phyloP scores from a whole-genome alignment of 2,329 filamentous ascomycete species.

The Grosmannia penicillata region DNA sequence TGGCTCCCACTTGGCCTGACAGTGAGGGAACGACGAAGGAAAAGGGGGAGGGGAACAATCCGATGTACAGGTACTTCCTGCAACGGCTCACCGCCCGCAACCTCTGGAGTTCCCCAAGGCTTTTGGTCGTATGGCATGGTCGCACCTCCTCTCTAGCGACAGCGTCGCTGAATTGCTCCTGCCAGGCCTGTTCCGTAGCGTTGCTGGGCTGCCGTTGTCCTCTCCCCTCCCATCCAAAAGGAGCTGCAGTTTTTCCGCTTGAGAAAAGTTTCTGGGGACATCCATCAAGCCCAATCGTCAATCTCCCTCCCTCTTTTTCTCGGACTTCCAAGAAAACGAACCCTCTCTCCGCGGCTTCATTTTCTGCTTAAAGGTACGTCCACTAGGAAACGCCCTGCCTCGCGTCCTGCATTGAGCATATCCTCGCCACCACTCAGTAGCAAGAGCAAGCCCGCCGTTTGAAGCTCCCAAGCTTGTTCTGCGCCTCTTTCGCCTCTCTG shows the following conservation, averaged over 20 bases:
- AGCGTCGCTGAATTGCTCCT: background rate
- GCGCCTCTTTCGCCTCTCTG: too few relatives aligned
- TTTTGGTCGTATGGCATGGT: slow-evolving; percentile 9
- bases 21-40: too few relatives aligned
- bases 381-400: too few relatives aligned
- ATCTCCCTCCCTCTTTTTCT: too few relatives aligned
- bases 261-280: background rate
- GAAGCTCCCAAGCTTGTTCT: too few relatives aligned
- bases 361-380: too few relatives aligned
- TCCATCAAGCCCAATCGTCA: background rate
- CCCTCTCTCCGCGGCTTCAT: too few relatives aligned
- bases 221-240: slow-evolving; percentile 1
- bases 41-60: background rate
- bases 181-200: background rate
- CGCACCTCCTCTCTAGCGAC: background rate
- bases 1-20: too few relatives aligned
- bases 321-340: too few relatives aligned
- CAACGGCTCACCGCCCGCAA: slow-evolving; percentile 12
- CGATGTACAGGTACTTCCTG: slow-evolving; percentile 16
- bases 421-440: too few relatives aligned
- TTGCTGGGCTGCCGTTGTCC: slow-evolving; percentile 3
- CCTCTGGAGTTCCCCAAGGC: slow-evolving; percentile 16
- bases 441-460: too few relatives aligned
- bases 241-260: background rate
- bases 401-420: too few relatives aligned